Evolutionary conservation across 208 protist genomes (phyloP), one percentile per base, ranked within the genome.

Genomic region (Crithidia brevicula): DNA sequence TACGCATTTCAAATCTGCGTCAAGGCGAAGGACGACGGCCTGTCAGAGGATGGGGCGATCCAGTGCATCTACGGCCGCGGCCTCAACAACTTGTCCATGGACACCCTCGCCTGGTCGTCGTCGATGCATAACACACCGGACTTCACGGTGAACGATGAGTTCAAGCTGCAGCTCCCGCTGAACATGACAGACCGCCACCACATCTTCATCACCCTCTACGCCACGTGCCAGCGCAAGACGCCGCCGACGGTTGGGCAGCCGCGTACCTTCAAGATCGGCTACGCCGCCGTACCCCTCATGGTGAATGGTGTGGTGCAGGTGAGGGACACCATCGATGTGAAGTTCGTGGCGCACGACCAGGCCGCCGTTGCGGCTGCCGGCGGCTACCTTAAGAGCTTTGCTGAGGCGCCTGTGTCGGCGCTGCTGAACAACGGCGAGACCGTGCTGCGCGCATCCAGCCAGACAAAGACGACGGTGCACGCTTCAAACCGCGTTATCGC

Each of bases 121-220:
- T 79, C 87, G 28, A 78, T 91, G 38, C 84, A 91, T 62, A 81
- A 53, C 43, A 79, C 62, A 46, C 66, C 49, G 50, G 83, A 93
- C 30, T 83, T 86, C 25, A 30, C 58, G 13, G 67, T 96, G 15
- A 94, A 59, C 68, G 89, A 96, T 57, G 91, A 96, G 67, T 86
- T 94, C 77, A 96, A 96, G 79, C 67, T 96, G 38, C 89, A 95
- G 71, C 79, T 96, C 13, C 91, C 91, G 11, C 78, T 93, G 16
- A 88, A 92, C 63, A 77, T 94, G 27, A 89, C 81, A 2, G 77
- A 94, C 49, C 56, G 60, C n/a, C 87, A 92, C 53, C 91, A 96
- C 66, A 85, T 96, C 42, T 94, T 96, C 60, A 85, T 96, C 40
- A 93, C 82, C 13, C 81, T 96, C 46, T 90, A 92, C 69, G 91